These are phyloP conservation scores for Lactarius sp. DNA, from an alignment of 768 basidiomycete genomes.

Conservation along the genomic window DNA sequence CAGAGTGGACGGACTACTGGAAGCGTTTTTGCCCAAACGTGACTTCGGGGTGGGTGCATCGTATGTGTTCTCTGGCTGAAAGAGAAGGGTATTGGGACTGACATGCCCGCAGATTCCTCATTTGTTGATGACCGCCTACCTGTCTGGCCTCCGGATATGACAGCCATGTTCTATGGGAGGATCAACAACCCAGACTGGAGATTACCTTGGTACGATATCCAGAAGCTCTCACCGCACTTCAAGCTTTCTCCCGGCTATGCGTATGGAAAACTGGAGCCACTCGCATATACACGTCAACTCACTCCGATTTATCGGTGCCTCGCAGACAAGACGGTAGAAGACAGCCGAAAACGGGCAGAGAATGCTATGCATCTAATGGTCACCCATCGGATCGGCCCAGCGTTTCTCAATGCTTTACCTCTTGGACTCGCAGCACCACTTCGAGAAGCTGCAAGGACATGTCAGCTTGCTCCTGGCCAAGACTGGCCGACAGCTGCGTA, in stretches of 20 bases:
- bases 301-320: conserved; percentile 54
- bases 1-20: conserved; percentile 95
- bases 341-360: conserved; percentile 62
- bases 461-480: conserved; percentile 70
- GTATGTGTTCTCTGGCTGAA: conserved; percentile 20
- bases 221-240: conserved; percentile 43
- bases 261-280: conserved; percentile 58
- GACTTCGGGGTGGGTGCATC: conserved; percentile 48
- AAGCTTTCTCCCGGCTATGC: conserved; percentile 51
- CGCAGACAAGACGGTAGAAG: conserved; percentile 46
- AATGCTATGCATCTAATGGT: conserved; percentile 56
- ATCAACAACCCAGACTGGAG: conserved; percentile 65
- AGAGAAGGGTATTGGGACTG: conserved; percentile 12
- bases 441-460: conserved; percentile 78
- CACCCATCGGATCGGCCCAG: conserved; percentile 39
- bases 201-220: conserved; percentile 40
- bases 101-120: conserved; percentile 29
- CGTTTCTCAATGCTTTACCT: conserved; percentile 53
- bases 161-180: conserved; percentile 53
- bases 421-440: conserved; percentile 73
- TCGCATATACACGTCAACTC: conserved; percentile 49
- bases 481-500: conserved; percentile 72
- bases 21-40: conserved; percentile 68
- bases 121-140: conserved; percentile 67
- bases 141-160: conserved; percentile 73